Percentiles rank a stretch among this genome's conserved stretches.
Evolutionary conservation across 305 asterid species (phyloP).

Genomic region (Solanum hybrid): DNA sequence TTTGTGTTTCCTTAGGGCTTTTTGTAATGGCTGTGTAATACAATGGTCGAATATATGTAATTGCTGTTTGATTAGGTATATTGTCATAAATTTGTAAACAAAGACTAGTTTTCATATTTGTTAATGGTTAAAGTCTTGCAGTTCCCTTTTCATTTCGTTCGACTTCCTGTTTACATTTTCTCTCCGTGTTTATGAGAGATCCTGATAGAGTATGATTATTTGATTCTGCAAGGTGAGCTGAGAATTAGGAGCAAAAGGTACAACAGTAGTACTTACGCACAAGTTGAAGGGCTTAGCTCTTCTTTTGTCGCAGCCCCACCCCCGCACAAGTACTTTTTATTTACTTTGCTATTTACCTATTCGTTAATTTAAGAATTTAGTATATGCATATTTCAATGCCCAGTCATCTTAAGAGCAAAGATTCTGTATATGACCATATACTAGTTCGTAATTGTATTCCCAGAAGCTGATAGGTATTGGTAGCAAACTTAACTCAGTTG

Average conservation of each 20-base stretch:
- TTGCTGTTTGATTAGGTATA: slow-evolving; percentile 33
- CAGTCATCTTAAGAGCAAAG: too few relatives aligned
- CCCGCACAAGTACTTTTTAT: neutral
- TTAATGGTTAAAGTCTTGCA: neutral
- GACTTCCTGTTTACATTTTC: neutral
- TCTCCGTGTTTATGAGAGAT: neutral
- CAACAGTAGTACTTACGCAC: neutral
- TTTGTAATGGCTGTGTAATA: slow-evolving; percentile 25
- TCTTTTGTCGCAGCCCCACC: neutral
- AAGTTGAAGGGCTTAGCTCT: neutral
- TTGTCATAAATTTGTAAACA: slow-evolving; percentile 13
- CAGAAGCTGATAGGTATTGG: neutral
- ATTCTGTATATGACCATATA: neutral
- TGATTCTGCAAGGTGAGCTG: neutral
- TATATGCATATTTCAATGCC: neutral
- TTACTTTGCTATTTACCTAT: neutral
- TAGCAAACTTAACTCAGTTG: too few relatives aligned
- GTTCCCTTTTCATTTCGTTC: neutral
- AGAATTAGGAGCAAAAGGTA: neutral
- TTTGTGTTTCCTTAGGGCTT: slow-evolving; percentile 23
- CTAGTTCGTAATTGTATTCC: neutral
- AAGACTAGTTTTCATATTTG: neutral
- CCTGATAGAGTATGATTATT: neutral
- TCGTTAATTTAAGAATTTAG: neutral
- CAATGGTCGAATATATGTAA: slow-evolving; percentile 31